A percentile compares a stretch with the other conserved stretches of the same genome.
These are phyloP conservation scores for Rhodotorula sp. DNA, from an alignment of 1,284 basidiomycete species.

Conservation along the genomic window DNA sequence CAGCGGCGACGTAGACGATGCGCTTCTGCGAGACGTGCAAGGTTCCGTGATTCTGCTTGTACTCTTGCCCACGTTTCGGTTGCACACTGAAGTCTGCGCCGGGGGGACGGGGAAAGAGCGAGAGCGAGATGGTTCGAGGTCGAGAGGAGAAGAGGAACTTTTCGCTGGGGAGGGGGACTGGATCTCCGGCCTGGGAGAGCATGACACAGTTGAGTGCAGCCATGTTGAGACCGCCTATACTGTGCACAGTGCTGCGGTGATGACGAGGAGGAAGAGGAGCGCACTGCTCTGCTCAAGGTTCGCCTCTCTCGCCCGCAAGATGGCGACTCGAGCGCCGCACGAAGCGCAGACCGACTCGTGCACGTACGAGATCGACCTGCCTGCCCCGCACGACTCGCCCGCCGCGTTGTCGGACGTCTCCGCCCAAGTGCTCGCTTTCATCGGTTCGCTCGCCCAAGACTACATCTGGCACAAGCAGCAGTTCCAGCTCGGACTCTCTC, in stretches of 20 bases:
- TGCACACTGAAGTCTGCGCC: constrained; percentile 3
- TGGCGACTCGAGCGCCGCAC: neutral
- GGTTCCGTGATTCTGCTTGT: constrained; percentile 14
- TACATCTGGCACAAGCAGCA: constrained; percentile 37
- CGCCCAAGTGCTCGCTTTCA: constrained; percentile 12
- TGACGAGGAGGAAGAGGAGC: neutral
- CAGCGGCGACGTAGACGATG: constrained; percentile 30
- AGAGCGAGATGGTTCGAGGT: constrained; percentile 1
- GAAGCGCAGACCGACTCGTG: constrained; percentile 12
- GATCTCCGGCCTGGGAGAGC: constrained; percentile 5
- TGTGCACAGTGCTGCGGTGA: neutral
- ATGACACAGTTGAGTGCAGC: constrained; percentile 35
- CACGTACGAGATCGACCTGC: constrained; percentile 22
- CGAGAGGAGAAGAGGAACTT: constrained; percentile 25
- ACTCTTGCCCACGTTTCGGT: neutral
- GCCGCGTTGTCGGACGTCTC: neutral
- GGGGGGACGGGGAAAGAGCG: constrained; percentile 13
- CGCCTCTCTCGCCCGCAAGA: neutral
- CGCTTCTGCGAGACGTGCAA: constrained; percentile 29
- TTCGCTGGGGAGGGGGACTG: constrained; percentile 34
- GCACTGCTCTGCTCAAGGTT: too few species aligned
- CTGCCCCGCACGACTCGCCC: neutral
- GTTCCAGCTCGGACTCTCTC: constrained; percentile 15
- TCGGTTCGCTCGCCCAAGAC: neutral
- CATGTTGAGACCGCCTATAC: constrained; percentile 12